Evolutionary conservation across 805 yeast species (phyloP), one percentile per base, ranked within the genome.

Genomic region (Cyberlindnera euphorbiae): DNA sequence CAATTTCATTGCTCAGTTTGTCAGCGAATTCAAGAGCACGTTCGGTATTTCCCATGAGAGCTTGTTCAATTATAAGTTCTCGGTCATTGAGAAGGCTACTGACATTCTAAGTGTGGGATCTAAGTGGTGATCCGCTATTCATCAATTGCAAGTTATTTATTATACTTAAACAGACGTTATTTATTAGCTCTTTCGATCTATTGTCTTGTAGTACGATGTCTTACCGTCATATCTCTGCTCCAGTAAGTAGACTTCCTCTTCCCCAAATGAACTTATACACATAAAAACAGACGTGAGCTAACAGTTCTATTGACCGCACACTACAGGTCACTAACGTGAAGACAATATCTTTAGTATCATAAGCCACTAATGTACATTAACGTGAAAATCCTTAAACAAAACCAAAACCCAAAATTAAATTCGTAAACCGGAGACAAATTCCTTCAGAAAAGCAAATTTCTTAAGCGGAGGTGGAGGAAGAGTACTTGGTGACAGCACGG

Each of bases 401-500:
- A 37, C 39, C 35, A 31, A 28, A 39, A 31, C 32, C 39, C 31
- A 42, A 28, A 37, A 36, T 39, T n/a, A n/a, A n/a, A 33, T 30
- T 34, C 38, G 35, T 39, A 35, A 39, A 35, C 29, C 36, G 37
- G 35, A 33, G 38, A 26, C 36, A 37, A 30, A 12, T n/a, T n/a
- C n/a, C n/a, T n/a, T n/a, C n/a, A n/a, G n/a, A n/a, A n/a, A n/a
- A n/a, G n/a, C n/a, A n/a, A n/a, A n/a, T 11, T 28, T 39, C 56
- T n/a, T 59, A 66, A 57, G 70, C 71, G 49, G 67, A 60, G 35
- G 70, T 61, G 27, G 64, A 58, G 61, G 96, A 82, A 60, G 96
- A 83, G 79, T 86, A 88, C 77, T 88, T 88, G 70, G 96, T 86
- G 60, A 88, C 96, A 66, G 97, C 95, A 80, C 96, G 86, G 58